Percentiles rank a stretch among this genome's conserved stretches.
phyloP scores from a whole-genome alignment of 2,329 filamentous ascomycete species.

The Metarhizium anisopliae region DNA sequence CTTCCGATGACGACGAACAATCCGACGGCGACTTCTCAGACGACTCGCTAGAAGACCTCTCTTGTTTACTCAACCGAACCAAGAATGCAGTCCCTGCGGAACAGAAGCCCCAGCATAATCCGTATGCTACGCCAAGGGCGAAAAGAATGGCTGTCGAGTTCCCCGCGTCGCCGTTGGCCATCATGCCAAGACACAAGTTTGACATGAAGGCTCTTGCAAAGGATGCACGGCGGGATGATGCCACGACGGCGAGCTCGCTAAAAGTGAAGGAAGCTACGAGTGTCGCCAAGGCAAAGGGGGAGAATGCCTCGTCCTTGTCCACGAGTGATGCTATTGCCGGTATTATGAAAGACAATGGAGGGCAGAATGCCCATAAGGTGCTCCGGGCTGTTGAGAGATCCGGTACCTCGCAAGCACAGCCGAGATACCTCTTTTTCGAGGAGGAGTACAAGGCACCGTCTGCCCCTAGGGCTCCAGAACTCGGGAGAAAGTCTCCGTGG shows the following conservation, averaged over 20 bases:
- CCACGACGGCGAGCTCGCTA: constrained; percentile 46
- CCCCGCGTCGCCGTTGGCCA: constrained; percentile 38
- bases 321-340: constrained; percentile 14
- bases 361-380: constrained; percentile 35
- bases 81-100: constrained; percentile 5
- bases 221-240: constrained; percentile 49
- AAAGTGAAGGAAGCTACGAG: constrained; percentile 28
- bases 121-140: constrained; percentile 34
- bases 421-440: constrained; percentile 43
- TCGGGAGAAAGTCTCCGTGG: constrained; percentile 33
- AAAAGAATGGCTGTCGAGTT: constrained; percentile 35
- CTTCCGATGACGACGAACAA: constrained; percentile 66
- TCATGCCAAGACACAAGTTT: constrained; percentile 50
- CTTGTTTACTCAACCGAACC: constrained; percentile 20
- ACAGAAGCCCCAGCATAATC: constrained; percentile 9
- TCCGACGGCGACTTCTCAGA: constrained; percentile 45
- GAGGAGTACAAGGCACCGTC: constrained; percentile 19
- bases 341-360: constrained; percentile 26
- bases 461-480: constrained; percentile 18
- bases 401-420: constrained; percentile 25
- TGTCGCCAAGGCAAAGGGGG: constrained; percentile 8
- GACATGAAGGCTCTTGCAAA: constrained; percentile 53
- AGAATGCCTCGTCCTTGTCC: neutral
- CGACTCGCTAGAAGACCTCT: constrained; percentile 47
- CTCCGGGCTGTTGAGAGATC: constrained; percentile 43